A percentile compares a stretch with the other conserved stretches of the same genome.
Conservation (phyloP, 306 rosid genomes). For the Vigna unguiculata region DNA sequence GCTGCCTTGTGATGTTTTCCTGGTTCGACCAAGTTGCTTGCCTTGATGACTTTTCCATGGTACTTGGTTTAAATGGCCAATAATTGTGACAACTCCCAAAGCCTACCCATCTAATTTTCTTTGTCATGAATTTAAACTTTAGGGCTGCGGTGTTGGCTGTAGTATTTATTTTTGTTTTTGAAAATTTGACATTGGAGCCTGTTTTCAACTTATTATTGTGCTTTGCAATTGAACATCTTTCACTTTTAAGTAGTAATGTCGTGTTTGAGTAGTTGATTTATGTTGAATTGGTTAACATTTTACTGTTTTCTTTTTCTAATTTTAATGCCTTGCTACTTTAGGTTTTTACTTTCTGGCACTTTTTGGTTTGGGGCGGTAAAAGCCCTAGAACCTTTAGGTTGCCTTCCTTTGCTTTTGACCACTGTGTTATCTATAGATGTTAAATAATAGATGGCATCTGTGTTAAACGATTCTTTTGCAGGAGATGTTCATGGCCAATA, state of each 20-base stretch:
- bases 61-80: slow-evolving; percentile 27
- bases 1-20: background rate
- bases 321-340: slow-evolving; percentile 12
- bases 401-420: slow-evolving; percentile 15
- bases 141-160: slow-evolving; percentile 18
- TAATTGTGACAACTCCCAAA: background rate
- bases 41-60: background rate
- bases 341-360: slow-evolving; percentile 9
- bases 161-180: slow-evolving; percentile 18
- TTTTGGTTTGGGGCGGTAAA: slow-evolving; percentile 5
- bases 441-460: slow-evolving; percentile 10
- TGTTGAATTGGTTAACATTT: slow-evolving; percentile 2
- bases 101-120: background rate
- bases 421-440: slow-evolving; percentile 4
- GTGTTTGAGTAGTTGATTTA: slow-evolving; percentile 19
- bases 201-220: slow-evolving; percentile 10
- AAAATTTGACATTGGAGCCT: slow-evolving; percentile 14
- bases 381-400: background rate
- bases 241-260: slow-evolving; percentile 22
- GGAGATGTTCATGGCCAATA: slow-evolving; percentile 90
- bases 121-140: slow-evolving; percentile 19
- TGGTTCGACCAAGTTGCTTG: background rate
- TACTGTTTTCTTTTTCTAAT: background rate
- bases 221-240: slow-evolving; percentile 1
- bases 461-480: slow-evolving; percentile 47